A percentile compares a stretch with the other conserved stretches of the same genome.
Conservation (phyloP, 2,329 filamentous ascomycete genomes). For the Cercospora beticola region DNA sequence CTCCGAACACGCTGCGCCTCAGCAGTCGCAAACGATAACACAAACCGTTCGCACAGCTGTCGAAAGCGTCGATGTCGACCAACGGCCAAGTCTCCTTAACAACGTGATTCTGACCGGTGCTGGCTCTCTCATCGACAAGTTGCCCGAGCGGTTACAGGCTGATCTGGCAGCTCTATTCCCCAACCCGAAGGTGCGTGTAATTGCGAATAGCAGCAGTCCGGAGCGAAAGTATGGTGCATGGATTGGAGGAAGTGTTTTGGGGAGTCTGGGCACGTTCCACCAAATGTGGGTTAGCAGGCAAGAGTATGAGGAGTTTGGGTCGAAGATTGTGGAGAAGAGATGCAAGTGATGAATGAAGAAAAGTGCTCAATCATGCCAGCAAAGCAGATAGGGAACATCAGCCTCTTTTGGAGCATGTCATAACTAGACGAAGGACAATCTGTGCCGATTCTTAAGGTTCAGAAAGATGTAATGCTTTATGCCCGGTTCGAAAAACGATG, state of each 20-base stretch:
- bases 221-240: slow-evolving; percentile 91
- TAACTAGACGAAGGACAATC: neutral
- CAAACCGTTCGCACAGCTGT: slow-evolving; percentile 77
- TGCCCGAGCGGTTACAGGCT: slow-evolving; percentile 84
- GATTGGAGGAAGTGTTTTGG: slow-evolving; percentile 95
- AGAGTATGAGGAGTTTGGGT: slow-evolving; percentile 95
- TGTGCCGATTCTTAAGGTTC: neutral
- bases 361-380: neutral
- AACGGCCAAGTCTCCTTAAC: slow-evolving; percentile 75
- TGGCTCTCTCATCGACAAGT: slow-evolving; percentile 81
- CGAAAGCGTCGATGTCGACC: slow-evolving; percentile 80
- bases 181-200: slow-evolving; percentile 80
- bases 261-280: slow-evolving; percentile 94
- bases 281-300: slow-evolving; percentile 99
- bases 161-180: slow-evolving; percentile 83
- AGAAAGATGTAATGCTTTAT: neutral
- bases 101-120: slow-evolving; percentile 94
- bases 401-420: neutral
- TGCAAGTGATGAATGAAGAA: slow-evolving; percentile 64
- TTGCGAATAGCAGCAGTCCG: slow-evolving; percentile 79
- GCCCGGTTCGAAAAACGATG: neutral
- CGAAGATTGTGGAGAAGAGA: slow-evolving; percentile 88
- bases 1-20: slow-evolving; percentile 54
- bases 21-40: slow-evolving; percentile 71
- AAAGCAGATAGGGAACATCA: neutral